Evolutionary conservation across 306 rosid genomes (phyloP), one percentile per base, ranked within the genome.

Genomic region (Purshia tridentata): DNA sequence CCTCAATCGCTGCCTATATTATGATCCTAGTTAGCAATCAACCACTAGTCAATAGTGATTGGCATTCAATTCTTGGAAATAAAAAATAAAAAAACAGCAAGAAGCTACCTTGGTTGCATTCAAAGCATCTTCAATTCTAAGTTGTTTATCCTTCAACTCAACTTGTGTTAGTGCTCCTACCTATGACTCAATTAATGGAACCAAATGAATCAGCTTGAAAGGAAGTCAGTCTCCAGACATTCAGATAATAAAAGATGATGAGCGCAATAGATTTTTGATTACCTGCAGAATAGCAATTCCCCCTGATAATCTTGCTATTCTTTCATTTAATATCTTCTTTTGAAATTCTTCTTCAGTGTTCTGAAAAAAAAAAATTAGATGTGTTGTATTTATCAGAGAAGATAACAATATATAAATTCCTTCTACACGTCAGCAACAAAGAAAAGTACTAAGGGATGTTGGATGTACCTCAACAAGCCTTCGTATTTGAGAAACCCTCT

Each of bases 81-180:
- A 64, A 40, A 63, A 22, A 71, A 76, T 70, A 72, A 74, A 71
- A 76, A 72, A 72, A 74, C 68, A 23, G 69, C 39, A 40, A 66
- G 44, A 55, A 42, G 13, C 42, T 77, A 93, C 97, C 97, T 88
- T 91, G 57, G 98, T 80, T 57, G 97, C 96, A 75, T 93, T 93
- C 78, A 93, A 78, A 72, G 98, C 92, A 83, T 93, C 98, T 82
- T 93, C 98, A 45, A 88, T 82, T 81, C 96, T 83, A 37, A 93
- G 82, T 78, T 91, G 94, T 80, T 85, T 91, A 82, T 93, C 98
- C 86, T 89, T 93, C 84, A 93, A 76, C 85, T 91, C 98, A 50
- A 93, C 94, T 76, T 93, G 91, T 77, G 97, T 88, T 78, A 81
- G 96, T 77, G 98, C 98, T 67, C 98, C 98, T 85, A 89, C 97